Percentiles rank a stretch among this genome's conserved stretches.
These are phyloP conservation scores for Nasturtium officinale DNA, from an alignment of 345 rosid species.

Conservation along the genomic window DNA sequence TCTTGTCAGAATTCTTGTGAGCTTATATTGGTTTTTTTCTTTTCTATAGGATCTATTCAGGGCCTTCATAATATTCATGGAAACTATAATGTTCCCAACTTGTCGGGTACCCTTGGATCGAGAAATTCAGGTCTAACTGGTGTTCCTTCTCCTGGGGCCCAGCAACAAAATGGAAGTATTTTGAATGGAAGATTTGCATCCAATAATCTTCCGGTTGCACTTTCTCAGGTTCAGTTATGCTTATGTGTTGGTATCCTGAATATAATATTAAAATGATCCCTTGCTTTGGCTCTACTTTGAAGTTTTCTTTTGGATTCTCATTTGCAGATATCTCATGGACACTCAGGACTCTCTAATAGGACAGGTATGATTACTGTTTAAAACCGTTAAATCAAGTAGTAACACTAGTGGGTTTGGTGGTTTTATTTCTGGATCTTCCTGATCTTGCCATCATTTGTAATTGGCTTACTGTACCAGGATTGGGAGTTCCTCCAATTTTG, in stretches of 20 bases:
- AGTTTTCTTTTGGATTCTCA: constrained; percentile 42
- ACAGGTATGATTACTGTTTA: constrained; percentile 71
- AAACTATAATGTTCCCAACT: constrained; percentile 75
- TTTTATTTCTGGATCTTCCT: constrained; percentile 69
- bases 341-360: constrained; percentile 83
- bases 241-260: constrained; percentile 1
- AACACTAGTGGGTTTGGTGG: constrained; percentile 66
- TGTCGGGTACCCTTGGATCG: constrained; percentile 67
- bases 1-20: constrained; percentile 1
- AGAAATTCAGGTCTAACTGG: constrained; percentile 72
- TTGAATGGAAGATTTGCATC: constrained; percentile 81
- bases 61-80: constrained; percentile 84
- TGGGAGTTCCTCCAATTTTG: constrained; percentile 86
- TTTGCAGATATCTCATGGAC: constrained; percentile 83
- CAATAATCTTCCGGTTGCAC: constrained; percentile 79
- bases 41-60: constrained; percentile 63
- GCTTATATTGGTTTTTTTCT: constrained; percentile 28
- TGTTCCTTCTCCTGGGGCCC: constrained; percentile 77
- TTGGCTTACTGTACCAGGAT: constrained; percentile 71
- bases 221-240: constrained; percentile 70
- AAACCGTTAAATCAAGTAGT: constrained; percentile 61
- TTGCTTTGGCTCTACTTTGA: constrained; percentile 22
- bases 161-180: constrained; percentile 87
- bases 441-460: constrained; percentile 64
- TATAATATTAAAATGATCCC: background rate